A percentile compares a stretch with the other conserved stretches of the same genome.
These are phyloP conservation scores for Gomphus bonarii DNA, from an alignment of 1,284 basidiomycete species.

Conservation along the genomic window DNA sequence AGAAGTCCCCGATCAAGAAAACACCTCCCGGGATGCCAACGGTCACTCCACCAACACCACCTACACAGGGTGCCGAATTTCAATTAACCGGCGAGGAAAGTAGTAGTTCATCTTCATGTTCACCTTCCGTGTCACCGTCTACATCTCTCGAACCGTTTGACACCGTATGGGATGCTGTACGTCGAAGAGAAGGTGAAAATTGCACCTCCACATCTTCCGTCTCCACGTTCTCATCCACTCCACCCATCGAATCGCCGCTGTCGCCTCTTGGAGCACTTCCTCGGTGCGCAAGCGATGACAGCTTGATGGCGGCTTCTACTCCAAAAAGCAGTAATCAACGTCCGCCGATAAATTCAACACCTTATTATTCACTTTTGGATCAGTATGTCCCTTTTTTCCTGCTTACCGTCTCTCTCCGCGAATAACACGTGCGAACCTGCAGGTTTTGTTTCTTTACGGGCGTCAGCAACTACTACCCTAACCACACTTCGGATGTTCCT, in stretches of 20 bases:
- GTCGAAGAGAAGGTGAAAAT: neutral
- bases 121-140: neutral
- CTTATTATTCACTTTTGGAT: conserved; percentile 6
- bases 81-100: neutral
- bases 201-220: neutral
- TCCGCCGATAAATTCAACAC: neutral
- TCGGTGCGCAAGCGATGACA: neutral
- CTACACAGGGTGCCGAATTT: neutral
- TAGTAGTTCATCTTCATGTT: neutral
- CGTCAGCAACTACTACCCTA: neutral
- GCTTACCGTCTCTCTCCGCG: neutral
- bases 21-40: neutral
- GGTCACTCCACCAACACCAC: neutral
- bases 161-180: neutral
- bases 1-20: neutral
- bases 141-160: neutral
- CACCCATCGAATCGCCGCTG: neutral
- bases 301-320: neutral
- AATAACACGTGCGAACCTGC: neutral
- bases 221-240: neutral
- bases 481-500: neutral
- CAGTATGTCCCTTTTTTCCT: neutral
- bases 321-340: neutral
- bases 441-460: conserved; percentile 9
- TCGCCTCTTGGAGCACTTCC: neutral